Conservation (phyloP, 164 flowering plant species). For the Macadamia integrifolia region DNA sequence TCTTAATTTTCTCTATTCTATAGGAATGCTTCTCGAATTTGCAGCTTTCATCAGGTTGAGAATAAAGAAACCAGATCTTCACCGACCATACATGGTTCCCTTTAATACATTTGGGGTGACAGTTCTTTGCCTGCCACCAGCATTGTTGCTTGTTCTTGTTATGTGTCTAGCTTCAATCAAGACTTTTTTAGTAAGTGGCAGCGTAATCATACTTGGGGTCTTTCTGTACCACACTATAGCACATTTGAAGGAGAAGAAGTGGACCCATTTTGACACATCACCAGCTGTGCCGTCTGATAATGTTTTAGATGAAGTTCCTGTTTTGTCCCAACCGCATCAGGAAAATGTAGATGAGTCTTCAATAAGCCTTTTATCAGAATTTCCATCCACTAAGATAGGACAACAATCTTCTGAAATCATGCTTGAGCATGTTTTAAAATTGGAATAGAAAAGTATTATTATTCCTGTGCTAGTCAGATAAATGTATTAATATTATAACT, state of each 20-base stretch:
- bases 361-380: conserved; percentile 42
- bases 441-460: conserved; percentile 10
- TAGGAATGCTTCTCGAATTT: conserved; percentile 92
- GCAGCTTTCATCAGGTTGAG: conserved; percentile 79
- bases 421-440: conserved; percentile 20
- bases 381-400: conserved; percentile 14
- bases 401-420: conserved; percentile 16
- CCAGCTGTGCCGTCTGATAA: conserved; percentile 12
- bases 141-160: conserved; percentile 63
- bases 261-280: conserved; percentile 32
- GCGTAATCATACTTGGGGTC: conserved; percentile 49
- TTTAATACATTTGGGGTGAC: conserved; percentile 55
- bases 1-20: conserved; percentile 69
- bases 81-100: conserved; percentile 78
- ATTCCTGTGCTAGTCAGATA: background rate
- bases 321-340: conserved; percentile 18
- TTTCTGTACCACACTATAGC: conserved; percentile 40
- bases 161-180: conserved; percentile 72
- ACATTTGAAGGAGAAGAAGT: conserved; percentile 38
- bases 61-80: conserved; percentile 74
- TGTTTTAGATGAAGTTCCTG: conserved; percentile 20
- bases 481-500: background rate
- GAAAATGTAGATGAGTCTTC: conserved; percentile 44
- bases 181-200: conserved; percentile 54
- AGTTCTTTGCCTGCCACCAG: conserved; percentile 75